Percentiles rank a stretch among this genome's conserved stretches.
phyloP scores from a whole-genome alignment of 305 asterid genomes.

The Fraxinus sp. region DNA sequence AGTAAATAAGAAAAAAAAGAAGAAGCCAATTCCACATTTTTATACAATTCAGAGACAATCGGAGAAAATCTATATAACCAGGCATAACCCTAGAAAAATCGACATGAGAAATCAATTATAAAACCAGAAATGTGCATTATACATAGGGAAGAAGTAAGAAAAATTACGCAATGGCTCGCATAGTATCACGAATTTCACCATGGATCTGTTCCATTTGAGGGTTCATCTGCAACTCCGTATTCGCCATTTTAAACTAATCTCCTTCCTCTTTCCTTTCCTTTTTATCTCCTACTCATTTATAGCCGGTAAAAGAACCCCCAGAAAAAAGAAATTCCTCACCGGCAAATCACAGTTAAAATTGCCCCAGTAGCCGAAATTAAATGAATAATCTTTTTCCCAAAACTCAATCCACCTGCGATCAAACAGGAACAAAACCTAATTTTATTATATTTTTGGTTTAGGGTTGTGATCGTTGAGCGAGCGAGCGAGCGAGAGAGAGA shows the following conservation, averaged over 20 bases:
- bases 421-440: not conserved
- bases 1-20: not conserved
- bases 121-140: not conserved
- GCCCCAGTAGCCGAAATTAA: conserved; percentile 16
- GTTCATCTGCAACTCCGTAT: conserved; percentile 69
- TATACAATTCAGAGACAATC: conserved; percentile 7
- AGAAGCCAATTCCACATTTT: not conserved
- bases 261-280: conserved; percentile 16
- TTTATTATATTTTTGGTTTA: not conserved
- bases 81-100: not conserved
- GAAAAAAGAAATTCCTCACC: conserved; percentile 23
- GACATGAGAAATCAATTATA: not conserved
- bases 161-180: conserved; percentile 86
- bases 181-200: conserved; percentile 87
- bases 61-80: not conserved
- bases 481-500: not conserved
- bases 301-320: conserved; percentile 33
- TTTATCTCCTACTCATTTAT: conserved; percentile 13
- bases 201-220: conserved; percentile 99
- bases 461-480: not conserved
- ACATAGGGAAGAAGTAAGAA: conserved; percentile 12
- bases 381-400: conserved; percentile 18
- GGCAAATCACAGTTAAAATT: conserved; percentile 21
- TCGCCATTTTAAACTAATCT: conserved; percentile 44
- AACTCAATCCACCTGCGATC: not conserved